These are phyloP conservation scores for Petrea volubilis DNA, from an alignment of 257 asterid species.

Conservation along the genomic window DNA sequence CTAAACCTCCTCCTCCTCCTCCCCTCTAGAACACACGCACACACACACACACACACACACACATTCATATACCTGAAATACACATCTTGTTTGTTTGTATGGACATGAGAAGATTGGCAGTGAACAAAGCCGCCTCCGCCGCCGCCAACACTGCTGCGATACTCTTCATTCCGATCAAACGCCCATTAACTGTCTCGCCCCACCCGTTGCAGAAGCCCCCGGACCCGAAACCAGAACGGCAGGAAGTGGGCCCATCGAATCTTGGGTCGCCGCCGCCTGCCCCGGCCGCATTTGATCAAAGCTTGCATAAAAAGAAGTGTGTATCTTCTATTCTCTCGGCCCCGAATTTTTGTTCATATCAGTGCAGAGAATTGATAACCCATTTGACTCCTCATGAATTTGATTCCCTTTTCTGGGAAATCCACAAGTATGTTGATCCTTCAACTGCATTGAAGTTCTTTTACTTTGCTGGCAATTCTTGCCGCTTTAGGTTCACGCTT, in stretches of 20 bases:
- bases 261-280: slow-evolving; percentile 18
- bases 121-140: slow-evolving; percentile 31
- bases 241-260: slow-evolving; percentile 19
- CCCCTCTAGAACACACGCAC: slow-evolving; percentile 23
- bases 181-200: slow-evolving; percentile 47
- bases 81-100: slow-evolving; percentile 16
- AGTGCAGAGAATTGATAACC: slow-evolving; percentile 49
- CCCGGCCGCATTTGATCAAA: slow-evolving; percentile 37
- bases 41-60: not conserved
- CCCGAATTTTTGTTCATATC: slow-evolving; percentile 38
- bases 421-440: slow-evolving; percentile 55
- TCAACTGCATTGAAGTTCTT: slow-evolving; percentile 66
- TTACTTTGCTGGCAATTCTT: slow-evolving; percentile 48
- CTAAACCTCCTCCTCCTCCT: slow-evolving; percentile 9
- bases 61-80: not conserved
- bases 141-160: slow-evolving; percentile 40
- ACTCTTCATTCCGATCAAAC: slow-evolving; percentile 44
- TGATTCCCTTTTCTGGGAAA: slow-evolving; percentile 61
- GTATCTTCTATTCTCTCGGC: slow-evolving; percentile 54
- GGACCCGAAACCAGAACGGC: slow-evolving; percentile 14
- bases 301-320: slow-evolving; percentile 29
- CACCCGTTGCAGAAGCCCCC: slow-evolving; percentile 27
- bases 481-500: slow-evolving; percentile 56
- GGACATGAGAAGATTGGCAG: slow-evolving; percentile 54
- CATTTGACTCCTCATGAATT: slow-evolving; percentile 51